Evolutionary conservation across 345 rosid genomes (phyloP).

Genomic region (Pistacia integerrima): DNA sequence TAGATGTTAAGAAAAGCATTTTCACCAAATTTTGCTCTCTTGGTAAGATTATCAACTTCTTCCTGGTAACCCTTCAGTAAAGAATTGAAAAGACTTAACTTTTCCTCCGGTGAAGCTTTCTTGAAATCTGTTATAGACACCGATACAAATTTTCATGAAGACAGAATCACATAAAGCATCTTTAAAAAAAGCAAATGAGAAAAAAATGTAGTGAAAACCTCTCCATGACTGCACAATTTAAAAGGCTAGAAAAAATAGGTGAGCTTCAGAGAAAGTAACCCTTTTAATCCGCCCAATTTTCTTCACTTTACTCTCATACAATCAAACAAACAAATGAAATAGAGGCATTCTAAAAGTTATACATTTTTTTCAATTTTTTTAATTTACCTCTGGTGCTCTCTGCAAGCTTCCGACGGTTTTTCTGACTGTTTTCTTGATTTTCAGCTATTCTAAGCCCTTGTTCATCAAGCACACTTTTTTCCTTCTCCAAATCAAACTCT

Average conservation of each 20-base stretch:
- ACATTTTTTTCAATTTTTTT: too few species aligned
- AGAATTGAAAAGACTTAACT: constrained; percentile 81
- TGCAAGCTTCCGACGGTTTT: constrained; percentile 93
- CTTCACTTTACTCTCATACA: not conserved
- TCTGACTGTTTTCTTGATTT: constrained; percentile 94
- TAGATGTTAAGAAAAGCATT: constrained; percentile 95
- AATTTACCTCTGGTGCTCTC: constrained; percentile 91
- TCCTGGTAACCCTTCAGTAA: constrained; percentile 97
- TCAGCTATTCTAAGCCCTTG: constrained; percentile 96
- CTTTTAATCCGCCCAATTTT: not conserved
- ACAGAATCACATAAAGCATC: not conserved
- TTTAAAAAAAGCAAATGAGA: not conserved
- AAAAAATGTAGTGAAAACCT: not conserved
- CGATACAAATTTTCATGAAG: not conserved
- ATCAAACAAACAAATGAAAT: not conserved
- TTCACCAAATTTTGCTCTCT: constrained; percentile 98
- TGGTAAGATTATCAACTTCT: constrained; percentile 98
- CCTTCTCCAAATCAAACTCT: constrained; percentile 97
- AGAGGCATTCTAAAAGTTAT: not conserved
- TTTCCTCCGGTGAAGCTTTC: constrained; percentile 90
- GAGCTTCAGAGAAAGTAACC: not conserved
- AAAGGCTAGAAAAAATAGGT: not conserved
- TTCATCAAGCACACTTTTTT: constrained; percentile 82
- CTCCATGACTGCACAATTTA: not conserved
- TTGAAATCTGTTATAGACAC: constrained; percentile 71